Percentiles rank a stretch among this genome's conserved stretches.
These are phyloP conservation scores for Scheffersomyces ergatensis DNA, from an alignment of 805 yeast species.

Conservation along the genomic window DNA sequence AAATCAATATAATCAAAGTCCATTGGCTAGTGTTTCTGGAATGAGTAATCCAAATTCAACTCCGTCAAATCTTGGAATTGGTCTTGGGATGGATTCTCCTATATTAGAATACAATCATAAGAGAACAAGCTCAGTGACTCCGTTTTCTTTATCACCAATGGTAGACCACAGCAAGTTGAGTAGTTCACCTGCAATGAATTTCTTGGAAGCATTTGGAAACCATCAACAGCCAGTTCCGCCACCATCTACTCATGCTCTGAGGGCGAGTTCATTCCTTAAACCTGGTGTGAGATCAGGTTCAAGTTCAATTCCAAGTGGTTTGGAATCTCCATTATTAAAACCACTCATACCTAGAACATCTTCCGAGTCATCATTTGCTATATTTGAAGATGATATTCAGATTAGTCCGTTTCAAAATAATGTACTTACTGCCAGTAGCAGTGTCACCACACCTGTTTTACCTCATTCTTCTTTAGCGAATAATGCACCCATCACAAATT, in stretches of 20 bases:
- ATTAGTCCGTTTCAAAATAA: slow-evolving; percentile 24
- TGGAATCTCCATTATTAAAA: slow-evolving; percentile 48
- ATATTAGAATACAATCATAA: slow-evolving; percentile 24
- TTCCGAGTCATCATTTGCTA: slow-evolving; percentile 57
- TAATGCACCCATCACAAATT: slow-evolving; percentile 21
- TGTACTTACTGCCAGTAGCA: not conserved
- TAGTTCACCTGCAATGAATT: slow-evolving; percentile 12
- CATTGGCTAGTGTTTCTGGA: slow-evolving; percentile 17
- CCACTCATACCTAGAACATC: slow-evolving; percentile 48
- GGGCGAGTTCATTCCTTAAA: not conserved
- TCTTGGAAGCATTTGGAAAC: slow-evolving; percentile 8
- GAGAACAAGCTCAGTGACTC: slow-evolving; percentile 41
- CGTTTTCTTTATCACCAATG: slow-evolving; percentile 42
- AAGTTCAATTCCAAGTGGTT: slow-evolving; percentile 38
- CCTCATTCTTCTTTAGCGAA: not conserved
- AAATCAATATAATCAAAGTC: slow-evolving; percentile 15
- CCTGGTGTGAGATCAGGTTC: slow-evolving; percentile 6
- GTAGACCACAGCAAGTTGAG: slow-evolving; percentile 23
- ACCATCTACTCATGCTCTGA: slow-evolving; percentile 1
- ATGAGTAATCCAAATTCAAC: slow-evolving; percentile 2
- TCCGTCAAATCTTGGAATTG: not conserved
- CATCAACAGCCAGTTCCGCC: not conserved
- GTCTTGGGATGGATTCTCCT: slow-evolving; percentile 21
- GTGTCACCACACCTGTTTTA: not conserved
- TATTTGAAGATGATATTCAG: slow-evolving; percentile 49